Evolutionary conservation across 2,329 filamentous ascomycete genomes (phyloP), one percentile per base, ranked within the genome.

Genomic region (Aspergillus sp.): DNA sequence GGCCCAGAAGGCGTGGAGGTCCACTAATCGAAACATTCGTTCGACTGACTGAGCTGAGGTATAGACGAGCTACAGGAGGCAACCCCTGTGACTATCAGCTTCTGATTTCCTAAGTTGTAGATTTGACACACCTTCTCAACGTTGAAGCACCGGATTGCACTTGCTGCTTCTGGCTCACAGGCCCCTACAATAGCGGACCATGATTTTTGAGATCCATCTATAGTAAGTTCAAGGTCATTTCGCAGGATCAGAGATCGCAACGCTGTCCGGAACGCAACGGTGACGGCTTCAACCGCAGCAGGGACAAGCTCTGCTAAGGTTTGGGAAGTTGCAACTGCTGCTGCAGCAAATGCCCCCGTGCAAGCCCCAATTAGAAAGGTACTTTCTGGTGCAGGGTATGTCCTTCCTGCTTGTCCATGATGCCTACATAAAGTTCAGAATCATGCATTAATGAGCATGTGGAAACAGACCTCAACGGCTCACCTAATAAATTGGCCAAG

Each of bases 401-500:
- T 42, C 3, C 38, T 38, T 17, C 50, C 27, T 10, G 30, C 57
- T n/a, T 59, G 50, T 8, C 51, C 57, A 19, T 52, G 39, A 2
- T 59, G 32, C 17, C 60, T 62, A n/a, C 32, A 8, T 17, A 5
- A 11, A 19, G 10, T 36, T 53, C 3, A 44, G 3, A 3, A n/a
- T 27, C 47, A 8, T 17, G 15, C 15, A 27, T 17, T 17, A 2
- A 2, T 11, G 8, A 10, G 10, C 32, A 15, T 13, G 32, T 15
- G 32, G 32, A 13, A 36, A 36, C 11, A 19, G 4, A 11, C 3
- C 11, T 19, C 1, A 3, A 30, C 5, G 3, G 17, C 23, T 11
- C 21, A 62, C 60, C 48, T 44, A 21, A 62, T 62, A n/a, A 59
- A 59, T 39, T 54, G 49, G 10, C 41, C 60, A 19, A 62, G 17